phyloP scores from a whole-genome alignment of 495 filamentous ascomycete genomes.

The Corynascus novoguineensis region DNA sequence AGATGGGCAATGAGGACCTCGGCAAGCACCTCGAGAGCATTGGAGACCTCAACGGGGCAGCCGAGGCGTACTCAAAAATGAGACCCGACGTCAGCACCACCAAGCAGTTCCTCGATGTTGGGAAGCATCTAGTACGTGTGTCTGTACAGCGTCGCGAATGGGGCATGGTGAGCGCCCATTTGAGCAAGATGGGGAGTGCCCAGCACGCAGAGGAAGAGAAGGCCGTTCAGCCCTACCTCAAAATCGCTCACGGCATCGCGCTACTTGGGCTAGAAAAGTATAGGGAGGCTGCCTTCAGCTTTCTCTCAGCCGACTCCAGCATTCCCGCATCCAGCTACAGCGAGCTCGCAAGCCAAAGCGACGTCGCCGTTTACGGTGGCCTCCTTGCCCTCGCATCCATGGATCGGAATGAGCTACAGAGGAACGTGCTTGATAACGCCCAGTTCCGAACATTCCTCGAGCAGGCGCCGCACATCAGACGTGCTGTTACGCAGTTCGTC shows the following conservation, averaged over 20 bases:
- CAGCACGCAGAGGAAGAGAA: slow-evolving; percentile 54
- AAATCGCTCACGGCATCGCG: slow-evolving; percentile 63
- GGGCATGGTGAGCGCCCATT: slow-evolving; percentile 55
- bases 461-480: slow-evolving; percentile 87
- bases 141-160: slow-evolving; percentile 43
- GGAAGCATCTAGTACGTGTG: slow-evolving; percentile 40
- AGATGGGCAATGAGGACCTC: slow-evolving; percentile 48
- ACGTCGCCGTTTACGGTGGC: slow-evolving; percentile 87
- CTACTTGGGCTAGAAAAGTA: slow-evolving; percentile 61
- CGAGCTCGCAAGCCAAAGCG: slow-evolving; percentile 73
- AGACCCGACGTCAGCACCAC: slow-evolving; percentile 42
- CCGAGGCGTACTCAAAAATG: slow-evolving; percentile 42
- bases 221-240: slow-evolving; percentile 55
- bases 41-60: slow-evolving; percentile 36
- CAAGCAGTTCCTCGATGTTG: slow-evolving; percentile 40
- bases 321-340: slow-evolving; percentile 55
- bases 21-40: slow-evolving; percentile 43
- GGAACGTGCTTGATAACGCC: slow-evolving; percentile 67
- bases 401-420: slow-evolving; percentile 69
- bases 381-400: slow-evolving; percentile 88
- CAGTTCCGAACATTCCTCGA: slow-evolving; percentile 85
- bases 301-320: slow-evolving; percentile 55
- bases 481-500: slow-evolving; percentile 82
- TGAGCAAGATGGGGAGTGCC: slow-evolving; percentile 57
- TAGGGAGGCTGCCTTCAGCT: slow-evolving; percentile 64